Percentiles rank a stretch among this genome's conserved stretches.
These are phyloP conservation scores for Pythium aristosporum DNA, from an alignment of 352 stramenopile species.

Conservation along the genomic window DNA sequence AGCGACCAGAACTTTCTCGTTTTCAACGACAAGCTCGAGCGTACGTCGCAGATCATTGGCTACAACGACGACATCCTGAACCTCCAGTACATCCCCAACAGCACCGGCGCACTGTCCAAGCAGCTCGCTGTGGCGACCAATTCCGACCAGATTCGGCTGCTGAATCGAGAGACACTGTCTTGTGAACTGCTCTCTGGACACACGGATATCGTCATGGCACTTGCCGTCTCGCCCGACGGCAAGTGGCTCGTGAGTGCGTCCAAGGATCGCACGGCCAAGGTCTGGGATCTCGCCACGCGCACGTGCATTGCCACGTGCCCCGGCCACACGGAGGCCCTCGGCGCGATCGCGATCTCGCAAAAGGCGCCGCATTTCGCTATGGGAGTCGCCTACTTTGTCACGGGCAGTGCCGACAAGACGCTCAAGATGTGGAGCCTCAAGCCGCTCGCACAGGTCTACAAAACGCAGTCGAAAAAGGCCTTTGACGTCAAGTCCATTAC, in stretches of 20 bases:
- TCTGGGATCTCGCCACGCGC: conserved; percentile 86
- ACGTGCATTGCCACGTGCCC: conserved; percentile 88
- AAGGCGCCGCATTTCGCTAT: conserved; percentile 72
- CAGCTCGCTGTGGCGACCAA: conserved; percentile 96
- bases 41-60: conserved; percentile 82
- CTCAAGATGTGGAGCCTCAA: conserved; percentile 97
- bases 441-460: conserved; percentile 51
- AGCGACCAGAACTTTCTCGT: conserved; percentile 88
- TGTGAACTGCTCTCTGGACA: conserved; percentile 96
- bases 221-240: conserved; percentile 90
- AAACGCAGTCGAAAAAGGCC: conserved; percentile 39
- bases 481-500: conserved; percentile 52
- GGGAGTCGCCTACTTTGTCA: conserved; percentile 93
- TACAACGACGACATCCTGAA: conserved; percentile 99
- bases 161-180: conserved; percentile 91
- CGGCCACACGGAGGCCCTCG: conserved; percentile 95
- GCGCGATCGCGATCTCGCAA: conserved; percentile 91
- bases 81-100: conserved; percentile 91
- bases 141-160: conserved; percentile 93
- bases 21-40: conserved; percentile 65
- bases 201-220: conserved; percentile 95
- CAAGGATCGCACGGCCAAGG: conserved; percentile 92
- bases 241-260: conserved; percentile 92
- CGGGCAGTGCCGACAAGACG: conserved; percentile 96
- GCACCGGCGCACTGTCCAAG: conserved; percentile 49